Conservation (phyloP, 2,329 filamentous ascomycete genomes). For the Colletotrichum sp. region DNA sequence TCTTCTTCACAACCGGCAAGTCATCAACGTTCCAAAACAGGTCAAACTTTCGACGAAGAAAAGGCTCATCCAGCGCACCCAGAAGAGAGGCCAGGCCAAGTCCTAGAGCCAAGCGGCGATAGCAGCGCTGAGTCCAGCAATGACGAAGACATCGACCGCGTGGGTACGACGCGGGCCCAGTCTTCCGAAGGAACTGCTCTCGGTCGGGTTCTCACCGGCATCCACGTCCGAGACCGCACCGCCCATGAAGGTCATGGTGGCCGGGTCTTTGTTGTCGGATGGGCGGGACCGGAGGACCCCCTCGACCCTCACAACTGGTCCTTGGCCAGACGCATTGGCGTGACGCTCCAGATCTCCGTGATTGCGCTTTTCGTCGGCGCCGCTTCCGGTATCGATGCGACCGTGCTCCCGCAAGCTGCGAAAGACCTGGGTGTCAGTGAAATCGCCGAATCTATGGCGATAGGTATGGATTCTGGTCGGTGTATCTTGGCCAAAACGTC, state of each 20-base stretch:
- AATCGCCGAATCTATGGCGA: constrained; percentile 54
- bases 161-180: neutral
- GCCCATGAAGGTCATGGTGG: constrained; percentile 23
- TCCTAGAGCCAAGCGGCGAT: neutral
- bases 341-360: constrained; percentile 44
- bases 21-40: neutral
- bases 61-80: neutral
- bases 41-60: neutral
- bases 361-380: constrained; percentile 56
- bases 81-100: neutral
- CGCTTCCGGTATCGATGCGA: constrained; percentile 57
- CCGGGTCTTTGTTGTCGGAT: constrained; percentile 34
- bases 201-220: constrained; percentile 31
- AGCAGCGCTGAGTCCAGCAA: neutral
- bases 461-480: constrained; percentile 27
- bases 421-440: constrained; percentile 50
- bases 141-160: neutral
- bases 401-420: constrained; percentile 47
- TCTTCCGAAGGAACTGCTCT: constrained; percentile 23
- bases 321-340: constrained; percentile 36
- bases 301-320: constrained; percentile 51
- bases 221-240: constrained; percentile 31
- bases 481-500: no score
- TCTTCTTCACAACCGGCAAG: neutral
- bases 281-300: constrained; percentile 38